Base-by-base conservation (phyloP, 1,139 yeast genomes). In the Sugiyamaella grinbergsii region DNA sequence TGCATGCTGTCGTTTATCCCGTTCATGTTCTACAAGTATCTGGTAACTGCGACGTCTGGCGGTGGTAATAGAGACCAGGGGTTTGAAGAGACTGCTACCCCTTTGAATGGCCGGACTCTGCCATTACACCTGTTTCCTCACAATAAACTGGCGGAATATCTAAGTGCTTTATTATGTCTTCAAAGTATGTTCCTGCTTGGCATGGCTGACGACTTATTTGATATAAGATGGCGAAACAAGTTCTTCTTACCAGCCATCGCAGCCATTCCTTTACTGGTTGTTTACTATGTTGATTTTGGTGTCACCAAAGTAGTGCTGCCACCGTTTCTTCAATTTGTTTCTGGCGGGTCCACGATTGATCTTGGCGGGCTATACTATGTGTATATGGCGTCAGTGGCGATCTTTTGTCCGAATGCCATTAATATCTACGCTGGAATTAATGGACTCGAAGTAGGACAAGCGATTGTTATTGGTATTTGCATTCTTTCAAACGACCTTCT, bases 161-260 rank as follows among this genome's bases (percentile, higher is more conserved):
- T 93, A 59, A 83, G 95, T 62, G 95, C 95, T 1, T 74, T 91
- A 10, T 71, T 93, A 54, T 88, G 95, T 55, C 72, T 93, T 44
- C 91, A 89, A 68, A 81, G 91, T 58, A 91, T 94, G 67, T 78
- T 90, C 15, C 72, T 94, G 49, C 74, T 93, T 46, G 99, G 99
- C 0, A 77, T 93, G 23, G 87, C 95, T 48, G 99, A 93, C 67
- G 99, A 93, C 70, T 74, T 93, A 61, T 93, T 93, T 65, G 98
- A 93, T 68, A 83, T 93, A 55, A 79, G 96, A 59, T 93, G 99
- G 99, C 77, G 99, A 65, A 96, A 93, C 71, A 93, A 93, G 74
- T 89, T 93, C 71, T 89, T 93, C 64, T 68, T 93, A 59, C 99
- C 99, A 0, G 96, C 96, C 0, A 81, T 94, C 51, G 96, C 97